phyloP scores from a whole-genome alignment of 768 basidiomycete species.

The Termitomyces bulborhizus region DNA sequence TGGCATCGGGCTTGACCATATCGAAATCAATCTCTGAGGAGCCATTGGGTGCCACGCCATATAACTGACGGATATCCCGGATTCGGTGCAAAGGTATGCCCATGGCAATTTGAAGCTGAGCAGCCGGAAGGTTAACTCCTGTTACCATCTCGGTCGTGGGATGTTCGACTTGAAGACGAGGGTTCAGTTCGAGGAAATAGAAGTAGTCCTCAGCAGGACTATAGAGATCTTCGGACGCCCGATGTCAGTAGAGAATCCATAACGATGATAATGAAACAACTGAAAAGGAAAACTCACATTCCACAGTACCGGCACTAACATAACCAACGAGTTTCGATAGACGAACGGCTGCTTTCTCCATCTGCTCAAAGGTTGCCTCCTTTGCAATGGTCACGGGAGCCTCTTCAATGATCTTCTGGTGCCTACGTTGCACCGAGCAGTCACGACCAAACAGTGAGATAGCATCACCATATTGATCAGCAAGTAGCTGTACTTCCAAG shows the following conservation, averaged over 20 bases:
- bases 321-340: conserved; percentile 99
- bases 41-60: conserved; percentile 88
- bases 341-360: conserved; percentile 99
- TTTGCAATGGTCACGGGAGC: conserved; percentile 97
- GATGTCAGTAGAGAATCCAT: conserved; percentile 4
- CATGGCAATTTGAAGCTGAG: conserved; percentile 97
- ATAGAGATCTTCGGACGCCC: conserved; percentile 68
- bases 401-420: conserved; percentile 99
- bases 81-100: conserved; percentile 95
- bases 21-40: conserved; percentile 96
- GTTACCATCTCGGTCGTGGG: conserved; percentile 99
- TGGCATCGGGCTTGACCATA: conserved; percentile 83
- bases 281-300: conserved; percentile 54
- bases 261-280: not conserved
- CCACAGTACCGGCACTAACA: conserved; percentile 97
- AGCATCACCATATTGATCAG: conserved; percentile 98
- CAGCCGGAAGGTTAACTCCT: conserved; percentile 95
- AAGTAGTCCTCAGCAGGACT: conserved; percentile 90
- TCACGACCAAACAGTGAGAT: conserved; percentile 99
- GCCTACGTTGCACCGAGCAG: conserved; percentile 97
- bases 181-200: conserved; percentile 98
- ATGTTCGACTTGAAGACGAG: conserved; percentile 99
- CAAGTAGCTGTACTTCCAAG: conserved; percentile 95
- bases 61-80: conserved; percentile 90
- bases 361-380: conserved; percentile 87